phyloP scores from a whole-genome alignment of 2,329 filamentous ascomycete genomes.

The Calcarisporium arbuscula region DNA sequence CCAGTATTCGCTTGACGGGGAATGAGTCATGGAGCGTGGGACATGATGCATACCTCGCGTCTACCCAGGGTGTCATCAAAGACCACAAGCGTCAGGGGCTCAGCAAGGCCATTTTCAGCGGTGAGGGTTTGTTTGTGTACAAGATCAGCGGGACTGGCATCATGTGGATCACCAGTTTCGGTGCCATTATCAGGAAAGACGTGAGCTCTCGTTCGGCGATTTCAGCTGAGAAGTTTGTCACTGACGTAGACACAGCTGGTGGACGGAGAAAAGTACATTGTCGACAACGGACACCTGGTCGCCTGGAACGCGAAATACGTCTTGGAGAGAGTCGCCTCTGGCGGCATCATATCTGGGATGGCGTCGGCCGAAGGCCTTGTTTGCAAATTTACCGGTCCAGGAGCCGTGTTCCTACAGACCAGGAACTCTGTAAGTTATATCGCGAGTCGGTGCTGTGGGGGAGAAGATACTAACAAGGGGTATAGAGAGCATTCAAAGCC shows the following conservation, averaged over 20 bases:
- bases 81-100: constrained; percentile 83
- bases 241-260: constrained; percentile 33
- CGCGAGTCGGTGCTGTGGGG: background rate
- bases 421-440: constrained; percentile 63
- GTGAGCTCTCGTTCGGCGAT: constrained; percentile 48
- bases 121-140: constrained; percentile 87
- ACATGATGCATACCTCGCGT: constrained; percentile 78
- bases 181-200: constrained; percentile 91
- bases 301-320: constrained; percentile 96
- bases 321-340: constrained; percentile 82
- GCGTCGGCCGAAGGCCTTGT: constrained; percentile 81
- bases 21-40: constrained; percentile 77
- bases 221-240: background rate
- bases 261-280: constrained; percentile 78
- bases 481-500: constrained; percentile 44
- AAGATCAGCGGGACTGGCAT: constrained; percentile 76
- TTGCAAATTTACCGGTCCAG: constrained; percentile 89
- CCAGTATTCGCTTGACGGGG: constrained; percentile 67
- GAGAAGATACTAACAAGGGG: background rate
- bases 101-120: constrained; percentile 87
- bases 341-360: constrained; percentile 85
- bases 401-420: constrained; percentile 88
- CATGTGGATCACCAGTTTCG: constrained; percentile 87
- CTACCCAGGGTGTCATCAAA: constrained; percentile 79
- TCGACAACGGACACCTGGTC: constrained; percentile 89